phyloP scores from a whole-genome alignment of 2,329 filamentous ascomycete genomes.

The Pyricularia grisea region DNA sequence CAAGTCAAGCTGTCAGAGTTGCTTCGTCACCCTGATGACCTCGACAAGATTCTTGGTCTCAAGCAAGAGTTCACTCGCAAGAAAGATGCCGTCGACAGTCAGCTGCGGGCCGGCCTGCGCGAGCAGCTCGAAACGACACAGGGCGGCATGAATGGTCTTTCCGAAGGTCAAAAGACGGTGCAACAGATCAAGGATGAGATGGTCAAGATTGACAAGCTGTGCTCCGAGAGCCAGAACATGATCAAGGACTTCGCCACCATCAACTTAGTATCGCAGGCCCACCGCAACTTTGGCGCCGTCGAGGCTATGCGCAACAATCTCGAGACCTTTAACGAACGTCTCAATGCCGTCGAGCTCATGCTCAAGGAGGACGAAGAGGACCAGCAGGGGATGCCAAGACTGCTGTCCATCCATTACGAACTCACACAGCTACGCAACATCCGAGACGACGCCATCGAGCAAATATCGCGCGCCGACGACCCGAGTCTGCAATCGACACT shows the following conservation, averaged over 20 bases:
- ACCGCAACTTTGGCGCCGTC: constrained; percentile 91
- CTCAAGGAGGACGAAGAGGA: constrained; percentile 77
- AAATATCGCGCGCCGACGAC: constrained; percentile 74
- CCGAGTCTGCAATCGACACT: constrained; percentile 69
- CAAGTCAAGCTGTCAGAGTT: constrained; percentile 83
- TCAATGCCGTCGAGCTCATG: constrained; percentile 68
- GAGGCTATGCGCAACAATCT: constrained; percentile 89
- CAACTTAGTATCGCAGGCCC: constrained; percentile 85
- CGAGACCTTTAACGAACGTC: constrained; percentile 72
- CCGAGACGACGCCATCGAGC: constrained; percentile 90
- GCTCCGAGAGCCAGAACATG: constrained; percentile 94
- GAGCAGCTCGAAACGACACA: constrained; percentile 94
- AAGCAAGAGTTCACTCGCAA: constrained; percentile 92
- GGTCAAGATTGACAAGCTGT: constrained; percentile 96
- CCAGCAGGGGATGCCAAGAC: constrained; percentile 81
- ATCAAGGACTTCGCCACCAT: constrained; percentile 93
- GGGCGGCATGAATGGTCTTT: constrained; percentile 80
- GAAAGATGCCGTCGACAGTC: constrained; percentile 82
- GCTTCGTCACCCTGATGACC: constrained; percentile 88
- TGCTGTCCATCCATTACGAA: constrained; percentile 84
- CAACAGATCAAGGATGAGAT: constrained; percentile 95
- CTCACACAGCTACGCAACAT: constrained; percentile 89
- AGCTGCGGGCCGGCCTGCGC: constrained; percentile 77
- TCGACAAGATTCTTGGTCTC: constrained; percentile 86
- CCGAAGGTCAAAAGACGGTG: constrained; percentile 84